These are phyloP conservation scores for Xanthoconium stramineum DNA, from an alignment of 768 basidiomycete genomes.

Conservation along the genomic window DNA sequence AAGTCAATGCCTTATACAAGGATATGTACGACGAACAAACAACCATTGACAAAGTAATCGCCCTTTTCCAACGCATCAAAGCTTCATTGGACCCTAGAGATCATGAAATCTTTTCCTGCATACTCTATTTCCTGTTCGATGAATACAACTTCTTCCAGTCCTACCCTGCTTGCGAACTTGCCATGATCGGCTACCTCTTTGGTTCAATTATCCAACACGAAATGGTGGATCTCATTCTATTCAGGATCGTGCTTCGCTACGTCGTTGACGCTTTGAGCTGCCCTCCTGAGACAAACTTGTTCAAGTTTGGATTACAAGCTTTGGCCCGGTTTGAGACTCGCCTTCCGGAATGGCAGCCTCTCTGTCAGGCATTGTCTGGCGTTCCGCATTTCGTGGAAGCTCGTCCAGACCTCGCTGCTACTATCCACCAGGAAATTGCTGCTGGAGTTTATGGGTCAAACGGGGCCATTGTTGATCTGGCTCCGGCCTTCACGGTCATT, in stretches of 20 bases:
- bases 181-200: conserved; percentile 72
- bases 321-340: conserved; percentile 83
- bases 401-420: conserved; percentile 75
- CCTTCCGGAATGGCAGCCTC: conserved; percentile 86
- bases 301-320: conserved; percentile 93
- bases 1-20: conserved; percentile 86
- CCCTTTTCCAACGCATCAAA: no score
- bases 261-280: conserved; percentile 92
- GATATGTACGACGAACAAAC: no score
- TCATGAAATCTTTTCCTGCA: conserved; percentile 73
- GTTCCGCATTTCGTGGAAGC: conserved; percentile 81
- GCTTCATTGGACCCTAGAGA: conserved; percentile 78
- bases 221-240: no score
- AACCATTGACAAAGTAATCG: no score
- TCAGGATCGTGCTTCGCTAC: conserved; percentile 95
- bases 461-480: conserved; percentile 26
- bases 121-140: no score
- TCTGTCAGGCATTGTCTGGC: conserved; percentile 84
- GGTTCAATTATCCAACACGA: no score
- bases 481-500: no score
- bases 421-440: conserved; percentile 68
- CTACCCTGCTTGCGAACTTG: conserved; percentile 89
- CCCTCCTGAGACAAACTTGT: conserved; percentile 85
- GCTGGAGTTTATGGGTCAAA: conserved; percentile 43
- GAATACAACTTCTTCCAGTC: no score